These are phyloP conservation scores for Pichia deserticola DNA, from an alignment of 805 yeast genomes.

Conservation along the genomic window DNA sequence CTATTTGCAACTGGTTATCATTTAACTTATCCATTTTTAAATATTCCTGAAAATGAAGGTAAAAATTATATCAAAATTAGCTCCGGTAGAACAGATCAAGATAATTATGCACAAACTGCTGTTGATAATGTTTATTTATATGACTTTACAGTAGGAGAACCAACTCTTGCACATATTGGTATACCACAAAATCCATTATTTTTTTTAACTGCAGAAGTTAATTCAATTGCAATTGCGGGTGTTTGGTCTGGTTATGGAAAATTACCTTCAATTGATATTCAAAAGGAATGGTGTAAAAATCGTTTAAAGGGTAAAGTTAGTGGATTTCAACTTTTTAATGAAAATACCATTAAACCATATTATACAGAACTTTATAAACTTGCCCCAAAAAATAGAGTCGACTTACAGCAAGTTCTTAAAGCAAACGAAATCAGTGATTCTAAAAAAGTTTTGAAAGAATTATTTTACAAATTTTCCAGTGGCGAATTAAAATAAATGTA, in stretches of 20 bases:
- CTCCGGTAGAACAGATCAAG: constrained; percentile 26
- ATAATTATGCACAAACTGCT: constrained; percentile 11
- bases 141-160: constrained; percentile 35
- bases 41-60: constrained; percentile 20
- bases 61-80: constrained; percentile 17
- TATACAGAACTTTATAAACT: constrained; percentile 7
- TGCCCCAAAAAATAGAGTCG: constrained; percentile 12
- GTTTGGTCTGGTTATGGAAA: constrained; percentile 38
- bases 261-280: constrained; percentile 31
- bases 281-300: not conserved
- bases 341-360: constrained; percentile 9
- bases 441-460: constrained; percentile 2
- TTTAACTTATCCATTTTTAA: constrained; percentile 34
- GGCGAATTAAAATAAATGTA: not conserved
- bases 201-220: constrained; percentile 42
- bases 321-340: constrained; percentile 14
- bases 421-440: not conserved
- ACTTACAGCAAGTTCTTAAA: not conserved
- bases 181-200: constrained; percentile 35
- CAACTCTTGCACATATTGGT: constrained; percentile 35
- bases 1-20: constrained; percentile 46
- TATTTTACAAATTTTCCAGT: constrained; percentile 10
- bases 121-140: constrained; percentile 20
- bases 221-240: constrained; percentile 47
- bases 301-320: constrained; percentile 10